These are phyloP conservation scores for Rhizopogon vesiculosus DNA, from an alignment of 768 basidiomycete genomes.

Conservation along the genomic window DNA sequence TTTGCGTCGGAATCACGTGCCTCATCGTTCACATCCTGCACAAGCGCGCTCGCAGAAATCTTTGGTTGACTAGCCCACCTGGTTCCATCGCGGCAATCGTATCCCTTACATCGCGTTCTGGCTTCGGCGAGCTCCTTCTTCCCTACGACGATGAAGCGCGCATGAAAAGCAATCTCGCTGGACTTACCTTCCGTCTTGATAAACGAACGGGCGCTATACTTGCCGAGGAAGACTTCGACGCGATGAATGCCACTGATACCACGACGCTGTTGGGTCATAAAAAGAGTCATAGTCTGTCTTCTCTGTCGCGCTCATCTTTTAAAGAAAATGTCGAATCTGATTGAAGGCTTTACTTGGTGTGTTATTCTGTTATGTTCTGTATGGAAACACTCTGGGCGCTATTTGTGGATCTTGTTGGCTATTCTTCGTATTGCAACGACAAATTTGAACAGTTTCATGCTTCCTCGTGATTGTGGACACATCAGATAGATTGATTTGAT, in stretches of 20 bases:
- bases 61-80: constrained; percentile 51
- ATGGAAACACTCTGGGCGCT: background rate
- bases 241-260: constrained; percentile 5
- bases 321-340: constrained; percentile 1
- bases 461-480: too few species aligned
- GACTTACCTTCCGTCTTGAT: constrained; percentile 52
- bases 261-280: constrained; percentile 11
- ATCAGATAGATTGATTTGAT: too few species aligned
- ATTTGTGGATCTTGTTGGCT: background rate
- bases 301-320: constrained; percentile 3
- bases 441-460: background rate
- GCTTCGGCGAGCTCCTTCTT: constrained; percentile 55
- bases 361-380: too few species aligned
- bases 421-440: background rate
- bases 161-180: constrained; percentile 44
- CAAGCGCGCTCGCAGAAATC: constrained; percentile 38
- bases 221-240: constrained; percentile 40
- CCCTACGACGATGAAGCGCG: constrained; percentile 49
- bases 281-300: constrained; percentile 4
- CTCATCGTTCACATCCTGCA: constrained; percentile 44
- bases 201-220: constrained; percentile 57
- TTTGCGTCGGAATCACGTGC: constrained; percentile 45
- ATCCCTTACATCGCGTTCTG: constrained; percentile 55
- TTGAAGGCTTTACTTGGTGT: background rate
- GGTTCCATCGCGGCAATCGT: constrained; percentile 56